Base-by-base conservation (phyloP, 2,329 filamentous ascomycete species). In the Microdochium bolleyi region DNA sequence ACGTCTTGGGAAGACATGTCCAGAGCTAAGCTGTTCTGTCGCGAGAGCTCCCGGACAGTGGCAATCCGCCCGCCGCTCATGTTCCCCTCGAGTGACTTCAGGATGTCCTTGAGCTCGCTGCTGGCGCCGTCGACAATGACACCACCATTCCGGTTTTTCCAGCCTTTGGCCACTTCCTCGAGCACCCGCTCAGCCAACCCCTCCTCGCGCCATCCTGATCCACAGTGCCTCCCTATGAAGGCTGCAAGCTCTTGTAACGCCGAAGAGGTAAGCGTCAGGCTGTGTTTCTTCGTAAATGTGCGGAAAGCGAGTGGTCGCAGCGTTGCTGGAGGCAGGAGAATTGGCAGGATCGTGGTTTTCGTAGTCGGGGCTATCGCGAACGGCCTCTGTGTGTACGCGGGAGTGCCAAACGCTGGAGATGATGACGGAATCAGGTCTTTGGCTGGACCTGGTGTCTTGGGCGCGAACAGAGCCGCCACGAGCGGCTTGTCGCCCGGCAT, bases 211-310 rank as follows among this genome's bases (percentile, higher is more conserved):
- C 94, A 99, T 84, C 85, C 90, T 53, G 92, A 92, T 32, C 94
- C 94, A 67, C 94, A 99, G 69, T 96, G 88, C 60, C 89, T 86
- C 11, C 94, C 95, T 51, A 99, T 87, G 67, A 99, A 99, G 1
- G 82, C 79, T 21, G 94, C 92, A 30, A 99, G 78, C 49, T 88
- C 83, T 67, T 92, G 85, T 4, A 99, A 75, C 0, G 94, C 90
- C 0, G 91, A 84, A 0, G 92, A 94, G 8, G 89, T 92, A 51
- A 99, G 82, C 0, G 92, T 97, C 53, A 99, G 76, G 61, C 92
- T 95, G 71, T 99, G 90, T 65, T 97, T 99, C 70, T 96, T 96
- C 2, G 94, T 99, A 60, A 99, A 95, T 0, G 89, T 95, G 49
- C 94, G 84, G 65, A 99, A 97, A 9, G 94, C 95, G 21, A 97